Conservation (phyloP, 225 moss, liverwort and hornwort genomes). For the Marchantia paleacea region DNA sequence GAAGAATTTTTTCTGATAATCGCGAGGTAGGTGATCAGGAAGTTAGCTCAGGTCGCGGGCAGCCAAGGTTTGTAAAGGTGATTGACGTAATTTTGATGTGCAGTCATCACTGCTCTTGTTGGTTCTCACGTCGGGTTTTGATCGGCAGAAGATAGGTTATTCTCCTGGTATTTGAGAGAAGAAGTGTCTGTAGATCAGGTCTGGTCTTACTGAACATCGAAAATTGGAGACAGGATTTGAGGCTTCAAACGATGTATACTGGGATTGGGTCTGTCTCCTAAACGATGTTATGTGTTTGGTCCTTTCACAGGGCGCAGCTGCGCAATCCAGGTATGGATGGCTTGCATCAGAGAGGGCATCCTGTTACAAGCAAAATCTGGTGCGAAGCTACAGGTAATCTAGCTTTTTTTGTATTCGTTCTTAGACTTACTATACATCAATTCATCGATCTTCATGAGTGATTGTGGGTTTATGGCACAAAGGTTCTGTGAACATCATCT, state of each 20-base stretch:
- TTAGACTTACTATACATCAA: not conserved
- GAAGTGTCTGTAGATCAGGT: not conserved
- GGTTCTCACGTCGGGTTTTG: not conserved
- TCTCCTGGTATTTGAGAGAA: not conserved
- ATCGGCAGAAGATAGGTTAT: not conserved
- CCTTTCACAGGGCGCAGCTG: constrained; percentile 6
- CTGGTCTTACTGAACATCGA: not conserved
- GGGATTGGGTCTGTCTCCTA: not conserved
- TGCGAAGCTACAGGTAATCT: constrained; percentile 30
- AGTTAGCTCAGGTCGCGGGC: not conserved
- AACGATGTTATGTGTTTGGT: not conserved
- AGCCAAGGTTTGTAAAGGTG: not conserved
- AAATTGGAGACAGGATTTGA: not conserved
- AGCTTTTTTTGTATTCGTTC: not conserved
- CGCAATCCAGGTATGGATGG: constrained; percentile 16
- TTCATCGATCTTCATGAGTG: not conserved
- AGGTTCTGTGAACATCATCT: no score
- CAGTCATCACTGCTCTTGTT: not conserved
- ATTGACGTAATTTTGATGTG: not conserved
- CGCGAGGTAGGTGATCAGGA: not conserved
- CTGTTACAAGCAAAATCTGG: constrained; percentile 27
- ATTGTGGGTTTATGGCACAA: no score
- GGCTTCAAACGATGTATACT: no score
- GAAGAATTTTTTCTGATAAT: not conserved
- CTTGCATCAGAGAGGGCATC: constrained; percentile 27